Base-by-base conservation (phyloP, 75 land plant genomes). In the Isoetes taiwanensis region DNA sequence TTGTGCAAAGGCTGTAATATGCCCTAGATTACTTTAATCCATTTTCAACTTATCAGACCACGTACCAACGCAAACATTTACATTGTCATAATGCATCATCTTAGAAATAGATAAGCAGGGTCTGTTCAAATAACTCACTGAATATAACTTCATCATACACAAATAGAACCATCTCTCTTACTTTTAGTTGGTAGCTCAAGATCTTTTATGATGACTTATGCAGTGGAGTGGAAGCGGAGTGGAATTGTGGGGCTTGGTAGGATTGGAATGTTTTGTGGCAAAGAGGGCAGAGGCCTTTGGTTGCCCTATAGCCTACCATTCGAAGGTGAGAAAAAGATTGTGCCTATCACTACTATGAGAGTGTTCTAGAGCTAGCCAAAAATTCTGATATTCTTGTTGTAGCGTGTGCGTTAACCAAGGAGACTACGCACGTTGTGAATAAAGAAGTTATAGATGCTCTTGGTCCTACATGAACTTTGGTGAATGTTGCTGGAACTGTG, bases 211-310 rank as follows among this genome's bases (percentile, higher is more conserved):
- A n/a, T n/a, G n/a, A n/a, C n/a, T n/a, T n/a, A n/a, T 70, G 57
- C 85, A 91, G 97, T 74, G 81, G 70, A 84, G 78, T 65, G 89
- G 97, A 91, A 84, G 60, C 61, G 63, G 33, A 73, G 86, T 10
- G 97, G 97, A n/a, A 84, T 91, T 52, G 70, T 91, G 31, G 97
- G 97, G 23, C 68, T 87, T 58, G 97, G 97, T n/a, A 76, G 97
- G 26, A 91, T 91, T 54, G 97, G 97, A 14, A 28, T 34, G 8
- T 94, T 94, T 95, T 11, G 71, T 88, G 39, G 97, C 97, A 5
- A 78, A 65, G 56, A 74, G 97, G 56, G 82, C 81, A 3, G 85
- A 78, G 67, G 97, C 77, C 40, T 91, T 91, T 38, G 65, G 66
- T 28, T 91, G 97, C 79, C 70, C 78, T 12, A 69, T 91, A 33